These are phyloP conservation scores for Penicillium brevicompactum DNA, from an alignment of 2,329 filamentous ascomycete species.

Conservation along the genomic window DNA sequence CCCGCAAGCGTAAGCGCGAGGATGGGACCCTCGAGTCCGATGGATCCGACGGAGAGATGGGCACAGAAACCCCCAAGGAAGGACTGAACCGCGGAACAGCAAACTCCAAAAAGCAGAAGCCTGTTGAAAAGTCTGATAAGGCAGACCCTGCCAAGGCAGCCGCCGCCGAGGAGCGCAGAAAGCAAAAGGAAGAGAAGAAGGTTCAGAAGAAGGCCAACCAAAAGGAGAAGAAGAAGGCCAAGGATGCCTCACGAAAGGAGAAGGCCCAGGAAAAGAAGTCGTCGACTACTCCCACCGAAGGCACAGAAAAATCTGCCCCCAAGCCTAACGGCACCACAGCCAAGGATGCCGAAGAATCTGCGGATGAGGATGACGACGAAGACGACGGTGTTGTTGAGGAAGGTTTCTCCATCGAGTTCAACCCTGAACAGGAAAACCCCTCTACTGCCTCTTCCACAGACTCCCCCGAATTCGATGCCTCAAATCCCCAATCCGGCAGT, in stretches of 20 bases:
- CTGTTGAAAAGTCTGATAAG: constrained; percentile 36
- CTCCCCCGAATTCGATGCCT: constrained; percentile 60
- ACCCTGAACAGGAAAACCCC: constrained; percentile 38
- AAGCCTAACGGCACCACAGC: constrained; percentile 18
- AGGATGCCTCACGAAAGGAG: constrained; percentile 40
- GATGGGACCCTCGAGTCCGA: constrained; percentile 57
- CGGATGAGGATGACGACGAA: constrained; percentile 29
- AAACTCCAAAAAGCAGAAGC: constrained; percentile 59
- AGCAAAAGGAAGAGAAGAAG: constrained; percentile 43
- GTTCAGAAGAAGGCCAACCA: constrained; percentile 51
- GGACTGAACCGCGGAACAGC: constrained; percentile 56
- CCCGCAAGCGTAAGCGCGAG: constrained; percentile 74
- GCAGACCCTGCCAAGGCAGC: constrained; percentile 27
- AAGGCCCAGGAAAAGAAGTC: constrained; percentile 30
- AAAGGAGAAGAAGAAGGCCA: constrained; percentile 53
- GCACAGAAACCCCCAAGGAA: constrained; percentile 58
- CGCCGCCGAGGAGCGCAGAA: constrained; percentile 39
- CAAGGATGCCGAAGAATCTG: constrained; percentile 22
- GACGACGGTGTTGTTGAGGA: constrained; percentile 50
- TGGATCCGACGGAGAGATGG: constrained; percentile 50
- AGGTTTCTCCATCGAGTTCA: constrained; percentile 53
- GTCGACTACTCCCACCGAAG: constrained; percentile 19
- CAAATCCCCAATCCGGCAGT: constrained; percentile 53
- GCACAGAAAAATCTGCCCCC: constrained; percentile 23
- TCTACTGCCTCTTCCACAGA: constrained; percentile 50